Evolutionary conservation across 768 basidiomycete genomes (phyloP).

Genomic region (Leucocoprinus sp.): DNA sequence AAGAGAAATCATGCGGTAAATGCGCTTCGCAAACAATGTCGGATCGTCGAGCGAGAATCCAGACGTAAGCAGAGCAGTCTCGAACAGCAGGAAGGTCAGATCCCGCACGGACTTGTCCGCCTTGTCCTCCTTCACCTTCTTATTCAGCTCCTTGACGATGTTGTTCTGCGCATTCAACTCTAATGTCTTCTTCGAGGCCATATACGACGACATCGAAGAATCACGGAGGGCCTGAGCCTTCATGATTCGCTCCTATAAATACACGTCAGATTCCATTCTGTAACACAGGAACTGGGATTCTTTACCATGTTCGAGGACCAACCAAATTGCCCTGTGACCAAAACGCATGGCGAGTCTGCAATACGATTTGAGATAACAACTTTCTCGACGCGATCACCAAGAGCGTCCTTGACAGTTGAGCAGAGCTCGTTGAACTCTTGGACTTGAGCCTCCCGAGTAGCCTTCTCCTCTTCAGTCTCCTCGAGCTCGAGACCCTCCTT

Average conservation of each 20-base stretch:
- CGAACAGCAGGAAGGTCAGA: constrained; percentile 91
- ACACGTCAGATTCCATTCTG: background rate
- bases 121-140: constrained; percentile 94
- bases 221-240: constrained; percentile 96
- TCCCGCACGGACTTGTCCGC: constrained; percentile 98
- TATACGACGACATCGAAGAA: constrained; percentile 97
- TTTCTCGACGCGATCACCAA: constrained; percentile 99
- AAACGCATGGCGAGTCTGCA: constrained; percentile 91
- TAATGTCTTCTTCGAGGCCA: constrained; percentile 97
- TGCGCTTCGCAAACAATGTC: constrained; percentile 89
- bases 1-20: constrained; percentile 94
- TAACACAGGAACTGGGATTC: constrained; percentile 11
- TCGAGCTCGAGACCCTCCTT: constrained; percentile 99
- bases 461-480: constrained; percentile 98
- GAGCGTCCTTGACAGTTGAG: constrained; percentile 93
- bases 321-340: constrained; percentile 98
- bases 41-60: constrained; percentile 96
- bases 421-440: constrained; percentile 82
- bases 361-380: constrained; percentile 98
- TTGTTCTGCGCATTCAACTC: constrained; percentile 90
- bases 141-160: constrained; percentile 94
- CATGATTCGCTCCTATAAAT: constrained; percentile 85
- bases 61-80: constrained; percentile 92
- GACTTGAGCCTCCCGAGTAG: constrained; percentile 75
- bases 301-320: constrained; percentile 98